Percentiles rank a stretch among this genome's conserved stretches.
Conservation (phyloP, 1,139 yeast species). For the Hemisphaericaspora subhashii region DNA sequence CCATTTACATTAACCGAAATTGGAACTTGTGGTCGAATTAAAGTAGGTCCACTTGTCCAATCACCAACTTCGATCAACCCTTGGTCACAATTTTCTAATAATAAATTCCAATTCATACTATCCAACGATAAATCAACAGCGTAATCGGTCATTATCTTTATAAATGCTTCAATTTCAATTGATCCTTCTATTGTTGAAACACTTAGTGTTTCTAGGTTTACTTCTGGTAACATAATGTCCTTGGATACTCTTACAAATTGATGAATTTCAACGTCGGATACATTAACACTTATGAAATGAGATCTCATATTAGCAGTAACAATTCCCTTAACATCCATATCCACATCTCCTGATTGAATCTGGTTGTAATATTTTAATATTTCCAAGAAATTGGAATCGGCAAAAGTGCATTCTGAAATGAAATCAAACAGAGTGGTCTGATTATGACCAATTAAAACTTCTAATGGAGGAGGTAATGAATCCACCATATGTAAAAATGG, state of each 20-base stretch:
- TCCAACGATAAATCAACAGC: constrained; percentile 23
- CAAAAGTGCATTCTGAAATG: constrained; percentile 22
- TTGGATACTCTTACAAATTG: constrained; percentile 17
- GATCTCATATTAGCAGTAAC: constrained; percentile 18
- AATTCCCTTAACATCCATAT: constrained; percentile 22
- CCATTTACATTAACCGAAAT: constrained; percentile 14
- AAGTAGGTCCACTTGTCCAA: constrained; percentile 22
- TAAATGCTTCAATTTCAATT: constrained; percentile 4
- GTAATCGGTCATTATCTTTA: constrained; percentile 15
- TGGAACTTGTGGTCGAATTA: constrained; percentile 18
- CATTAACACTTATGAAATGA: constrained; percentile 16
- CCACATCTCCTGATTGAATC: constrained; percentile 15
- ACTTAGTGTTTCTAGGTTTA: constrained; percentile 9
- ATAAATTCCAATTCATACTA: constrained; percentile 28
- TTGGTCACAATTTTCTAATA: constrained; percentile 25
- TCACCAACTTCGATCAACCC: constrained; percentile 23
- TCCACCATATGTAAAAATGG: constrained; percentile 26
- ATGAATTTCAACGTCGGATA: constrained; percentile 20
- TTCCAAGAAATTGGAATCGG: constrained; percentile 21
- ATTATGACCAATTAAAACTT: constrained; percentile 22
- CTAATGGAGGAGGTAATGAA: constrained; percentile 25
- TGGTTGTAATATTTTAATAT: constrained; percentile 20
- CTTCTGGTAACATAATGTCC: constrained; percentile 16
- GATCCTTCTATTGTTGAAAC: constrained; percentile 8
- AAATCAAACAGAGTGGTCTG: constrained; percentile 26